Base-by-base conservation (phyloP, 2,329 filamentous ascomycete genomes). In the Cladosporium austrohemisphaericum region DNA sequence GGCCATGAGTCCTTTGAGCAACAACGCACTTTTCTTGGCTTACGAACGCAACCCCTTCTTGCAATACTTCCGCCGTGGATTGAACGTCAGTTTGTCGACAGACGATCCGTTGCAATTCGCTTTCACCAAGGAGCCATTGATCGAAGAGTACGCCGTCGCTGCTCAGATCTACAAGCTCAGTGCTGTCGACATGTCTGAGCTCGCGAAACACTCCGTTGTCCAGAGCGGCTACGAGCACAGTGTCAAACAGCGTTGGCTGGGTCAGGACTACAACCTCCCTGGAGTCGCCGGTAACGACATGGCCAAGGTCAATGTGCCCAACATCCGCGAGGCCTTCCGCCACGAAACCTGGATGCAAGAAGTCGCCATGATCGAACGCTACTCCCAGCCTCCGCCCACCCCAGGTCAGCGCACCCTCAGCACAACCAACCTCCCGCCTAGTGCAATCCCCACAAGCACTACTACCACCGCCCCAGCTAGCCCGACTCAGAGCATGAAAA, bases 121-220 rank as follows among this genome's bases (percentile, higher is more conserved):
- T 2, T 98, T 96, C 65, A 98, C 93, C 5, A 98, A 97, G 63
- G 93, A 98, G 68, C 93, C 93, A 1, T 72, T 98, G 50, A 98
- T 98, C 58, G 93, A 98, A 68, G 93, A 98, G 65, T 98, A 98
- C 64, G 91, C 92, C 0, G 93, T 98, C 7, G 93, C 93, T 3
- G 93, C 93, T 4, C 93, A 98, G 70, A 98, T 98, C 52, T 98
- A 97, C 74, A 97, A 97, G 71, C 81, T 98, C 31, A 94, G 85
- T 62, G 86, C 92, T 1, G 91, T 97, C 3, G 93, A 98, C 63
- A 98, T 98, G 93, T 97, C 93, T 65, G 93, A 98, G 71, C 71
- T 98, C 50, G 93, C 93, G 19, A 95, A 95, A 71, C 92, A 97
- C 66, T 95, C 89, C 8, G 93, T 98, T 32, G 83, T 85, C 60